These are phyloP conservation scores for Xylaria sp. DNA, from an alignment of 2,329 filamentous ascomycete genomes.

Conservation along the genomic window DNA sequence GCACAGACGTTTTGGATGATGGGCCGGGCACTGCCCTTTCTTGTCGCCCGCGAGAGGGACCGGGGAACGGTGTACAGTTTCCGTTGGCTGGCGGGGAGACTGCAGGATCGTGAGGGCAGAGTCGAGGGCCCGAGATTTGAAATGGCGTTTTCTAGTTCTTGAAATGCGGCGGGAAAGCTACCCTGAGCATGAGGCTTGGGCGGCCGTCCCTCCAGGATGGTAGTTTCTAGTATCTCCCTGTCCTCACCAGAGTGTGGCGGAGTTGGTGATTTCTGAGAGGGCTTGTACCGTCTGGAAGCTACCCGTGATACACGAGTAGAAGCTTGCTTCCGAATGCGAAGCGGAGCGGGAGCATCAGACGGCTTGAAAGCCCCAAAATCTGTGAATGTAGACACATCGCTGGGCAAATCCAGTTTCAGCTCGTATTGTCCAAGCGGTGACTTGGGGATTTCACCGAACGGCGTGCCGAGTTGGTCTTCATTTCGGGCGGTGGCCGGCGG, in stretches of 20 bases:
- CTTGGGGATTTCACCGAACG: conserved; percentile 28
- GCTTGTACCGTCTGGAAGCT: conserved; percentile 9
- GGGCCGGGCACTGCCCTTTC: conserved; percentile 28
- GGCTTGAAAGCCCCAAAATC: conserved; percentile 28
- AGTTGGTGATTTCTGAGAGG: conserved; percentile 30
- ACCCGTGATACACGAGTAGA: conserved; percentile 11
- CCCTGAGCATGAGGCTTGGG: conserved; percentile 26
- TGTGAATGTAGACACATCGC: conserved; percentile 27
- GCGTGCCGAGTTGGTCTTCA: conserved; percentile 7
- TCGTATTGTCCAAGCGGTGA: conserved; percentile 41
- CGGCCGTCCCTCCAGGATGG: conserved; percentile 17
- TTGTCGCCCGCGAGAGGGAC: not conserved
- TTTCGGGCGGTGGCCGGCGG: conserved; percentile 11
- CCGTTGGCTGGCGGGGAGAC: conserved; percentile 39
- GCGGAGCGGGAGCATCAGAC: conserved; percentile 20
- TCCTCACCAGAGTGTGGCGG: conserved; percentile 34
- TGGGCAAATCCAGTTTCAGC: conserved; percentile 31
- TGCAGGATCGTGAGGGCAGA: conserved; percentile 41
- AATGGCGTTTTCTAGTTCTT: conserved; percentile 22
- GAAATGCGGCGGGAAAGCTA: conserved; percentile 23
- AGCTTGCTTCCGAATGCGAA: conserved; percentile 24
- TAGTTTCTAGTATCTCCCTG: conserved; percentile 17
- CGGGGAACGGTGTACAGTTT: conserved; percentile 20
- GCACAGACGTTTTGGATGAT: conserved; percentile 45
- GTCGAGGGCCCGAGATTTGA: conserved; percentile 28